Conservation (phyloP, 1,284 basidiomycete genomes). For the Puccinia hordei region DNA sequence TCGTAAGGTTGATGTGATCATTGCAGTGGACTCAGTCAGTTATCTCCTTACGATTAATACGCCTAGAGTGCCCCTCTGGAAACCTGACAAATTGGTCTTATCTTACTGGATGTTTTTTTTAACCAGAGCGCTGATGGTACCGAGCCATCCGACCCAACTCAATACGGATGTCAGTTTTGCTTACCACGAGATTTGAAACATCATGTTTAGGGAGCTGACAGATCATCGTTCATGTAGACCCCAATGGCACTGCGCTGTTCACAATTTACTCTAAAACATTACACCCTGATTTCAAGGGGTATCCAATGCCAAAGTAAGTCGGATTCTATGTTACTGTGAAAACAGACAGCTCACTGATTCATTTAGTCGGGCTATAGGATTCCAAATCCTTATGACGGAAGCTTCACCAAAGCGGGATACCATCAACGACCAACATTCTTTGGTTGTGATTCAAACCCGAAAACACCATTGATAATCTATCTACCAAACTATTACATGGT, state of each 20-base stretch:
- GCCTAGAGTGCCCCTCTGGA: not conserved
- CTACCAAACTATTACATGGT: conserved; percentile 36
- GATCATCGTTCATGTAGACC: not conserved
- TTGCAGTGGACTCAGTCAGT: conserved; percentile 45
- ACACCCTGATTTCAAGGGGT: conserved; percentile 7
- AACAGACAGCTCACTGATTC: not conserved
- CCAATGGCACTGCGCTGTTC: conserved; percentile 33
- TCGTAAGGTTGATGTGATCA: conserved; percentile 39
- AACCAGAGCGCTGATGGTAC: conserved; percentile 28
- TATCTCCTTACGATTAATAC: not conserved
- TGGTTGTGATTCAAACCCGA: conserved; percentile 27
- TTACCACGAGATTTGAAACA: not conserved
- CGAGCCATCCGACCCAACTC: not conserved
- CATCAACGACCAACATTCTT: conserved; percentile 41
- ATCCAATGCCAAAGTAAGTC: conserved; percentile 36
- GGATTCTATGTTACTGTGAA: not conserved
- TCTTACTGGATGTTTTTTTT: not conserved
- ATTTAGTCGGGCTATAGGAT: not conserved
- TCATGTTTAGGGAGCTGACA: not conserved
- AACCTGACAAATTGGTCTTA: not conserved
- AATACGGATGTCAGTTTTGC: conserved; percentile 3
- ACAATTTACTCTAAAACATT: conserved; percentile 6
- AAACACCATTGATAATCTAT: conserved; percentile 37
- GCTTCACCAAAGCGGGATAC: conserved; percentile 19
- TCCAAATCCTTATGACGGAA: conserved; percentile 37